A percentile compares a stretch with the other conserved stretches of the same genome.
These are phyloP conservation scores for Huntiella moniliformis DNA, from an alignment of 2,329 filamentous ascomycete genomes.

Conservation along the genomic window DNA sequence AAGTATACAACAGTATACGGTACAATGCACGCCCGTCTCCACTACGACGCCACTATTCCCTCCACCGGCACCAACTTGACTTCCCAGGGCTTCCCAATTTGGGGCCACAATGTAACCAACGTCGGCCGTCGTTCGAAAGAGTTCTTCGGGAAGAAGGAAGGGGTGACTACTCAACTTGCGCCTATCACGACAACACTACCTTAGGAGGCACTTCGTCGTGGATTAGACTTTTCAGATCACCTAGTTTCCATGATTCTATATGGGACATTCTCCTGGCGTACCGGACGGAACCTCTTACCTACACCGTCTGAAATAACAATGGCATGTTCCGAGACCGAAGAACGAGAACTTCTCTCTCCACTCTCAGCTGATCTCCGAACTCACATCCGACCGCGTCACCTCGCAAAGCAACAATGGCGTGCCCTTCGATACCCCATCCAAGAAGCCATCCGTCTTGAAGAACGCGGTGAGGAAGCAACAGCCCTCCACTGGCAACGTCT, in stretches of 20 bases:
- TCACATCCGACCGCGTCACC: conserved; percentile 24
- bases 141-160: not conserved
- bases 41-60: conserved; percentile 28
- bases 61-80: not conserved
- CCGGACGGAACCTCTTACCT: conserved; percentile 31
- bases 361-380: conserved; percentile 13
- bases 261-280: conserved; percentile 38
- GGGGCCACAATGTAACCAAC: not conserved
- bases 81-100: not conserved
- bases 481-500: conserved; percentile 14
- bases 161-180: not conserved
- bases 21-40: conserved; percentile 35
- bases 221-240: conserved; percentile 32
- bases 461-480: conserved; percentile 15
- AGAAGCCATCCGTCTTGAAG: conserved; percentile 18
- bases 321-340: conserved; percentile 19
- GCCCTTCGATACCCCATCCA: conserved; percentile 21
- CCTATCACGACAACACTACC: conserved; percentile 20
- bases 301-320: conserved; percentile 32
- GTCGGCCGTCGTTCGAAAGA: not conserved
- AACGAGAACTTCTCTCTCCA: conserved; percentile 16
- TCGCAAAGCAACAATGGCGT: conserved; percentile 26
- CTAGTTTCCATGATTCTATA: conserved; percentile 40
- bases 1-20: conserved; percentile 31
- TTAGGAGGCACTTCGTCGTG: conserved; percentile 33